phyloP scores from a whole-genome alignment of 2,329 filamentous ascomycete species.

The Fusarium clavum region DNA sequence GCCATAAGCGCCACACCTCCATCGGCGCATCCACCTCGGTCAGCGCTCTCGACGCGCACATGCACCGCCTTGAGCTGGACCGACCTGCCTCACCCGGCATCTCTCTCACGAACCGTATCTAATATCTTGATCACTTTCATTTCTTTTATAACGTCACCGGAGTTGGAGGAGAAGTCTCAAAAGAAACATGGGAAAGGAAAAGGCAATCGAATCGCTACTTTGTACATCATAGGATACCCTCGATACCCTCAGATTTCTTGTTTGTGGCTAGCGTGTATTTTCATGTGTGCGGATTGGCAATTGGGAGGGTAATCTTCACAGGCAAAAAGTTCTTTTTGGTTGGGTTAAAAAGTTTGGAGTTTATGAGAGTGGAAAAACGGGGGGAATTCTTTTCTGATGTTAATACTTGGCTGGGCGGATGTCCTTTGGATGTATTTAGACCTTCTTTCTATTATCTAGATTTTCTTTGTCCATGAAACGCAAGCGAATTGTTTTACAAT shows the following conservation, averaged over 20 bases:
- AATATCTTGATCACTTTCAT: neutral
- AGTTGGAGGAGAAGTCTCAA: slow-evolving; percentile 7
- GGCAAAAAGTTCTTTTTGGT: slow-evolving; percentile 10
- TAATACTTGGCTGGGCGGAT: neutral
- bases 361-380: slow-evolving; percentile 3
- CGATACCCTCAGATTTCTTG: slow-evolving; percentile 19
- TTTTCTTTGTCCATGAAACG: slow-evolving; percentile 18
- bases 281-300: slow-evolving; percentile 21
- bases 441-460: slow-evolving; percentile 12
- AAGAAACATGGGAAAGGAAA: neutral
- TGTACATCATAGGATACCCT: slow-evolving; percentile 36
- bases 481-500: slow-evolving; percentile 1
- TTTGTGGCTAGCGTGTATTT: slow-evolving; percentile 34
- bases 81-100: slow-evolving; percentile 46
- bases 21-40: slow-evolving; percentile 38
- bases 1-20: slow-evolving; percentile 43
- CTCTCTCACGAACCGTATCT: slow-evolving; percentile 45
- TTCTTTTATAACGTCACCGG: neutral
- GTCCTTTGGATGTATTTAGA: slow-evolving; percentile 10
- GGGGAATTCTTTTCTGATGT: neutral
- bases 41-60: slow-evolving; percentile 40
- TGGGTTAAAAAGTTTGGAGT: slow-evolving; percentile 11
- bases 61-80: slow-evolving; percentile 47
- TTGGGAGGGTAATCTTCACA: neutral
- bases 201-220: slow-evolving; percentile 22